Evolutionary conservation across 192 early-diverging fungal genomes (phyloP).

Genomic region (Jimgerdemannia lactiflua): DNA sequence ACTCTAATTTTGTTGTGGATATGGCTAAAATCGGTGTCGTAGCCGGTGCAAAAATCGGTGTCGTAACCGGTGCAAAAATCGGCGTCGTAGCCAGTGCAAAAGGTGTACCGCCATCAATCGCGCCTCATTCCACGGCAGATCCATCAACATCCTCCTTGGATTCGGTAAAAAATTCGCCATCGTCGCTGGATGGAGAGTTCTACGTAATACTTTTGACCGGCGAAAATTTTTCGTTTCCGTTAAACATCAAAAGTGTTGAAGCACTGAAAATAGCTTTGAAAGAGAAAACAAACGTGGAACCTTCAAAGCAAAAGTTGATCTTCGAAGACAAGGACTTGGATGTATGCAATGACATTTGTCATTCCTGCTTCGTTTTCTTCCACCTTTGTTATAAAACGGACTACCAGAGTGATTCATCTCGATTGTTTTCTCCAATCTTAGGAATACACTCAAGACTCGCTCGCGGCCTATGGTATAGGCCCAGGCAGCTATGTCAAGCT

Average conservation of each 20-base stretch:
- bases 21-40: background rate
- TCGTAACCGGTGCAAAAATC: too few relatives aligned
- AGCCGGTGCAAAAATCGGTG: background rate
- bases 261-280: slow-evolving; percentile 1
- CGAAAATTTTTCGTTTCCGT: background rate
- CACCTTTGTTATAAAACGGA: too few relatives aligned
- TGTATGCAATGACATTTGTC: background rate
- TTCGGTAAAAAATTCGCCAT: background rate
- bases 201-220: slow-evolving; percentile 15
- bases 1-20: slow-evolving; percentile 1
- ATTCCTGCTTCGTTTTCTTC: too few relatives aligned
- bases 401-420: too few relatives aligned
- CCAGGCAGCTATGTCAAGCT: slow-evolving; percentile 14
- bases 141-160: background rate
- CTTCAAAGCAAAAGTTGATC: slow-evolving; percentile 20
- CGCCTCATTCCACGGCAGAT: background rate
- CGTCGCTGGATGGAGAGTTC: background rate
- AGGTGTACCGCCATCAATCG: background rate
- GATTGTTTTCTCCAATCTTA: too few relatives aligned
- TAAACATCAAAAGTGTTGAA: background rate
- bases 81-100: too few relatives aligned
- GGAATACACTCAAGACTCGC: background rate
- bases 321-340: slow-evolving; percentile 10
- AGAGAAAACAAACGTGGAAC: background rate
- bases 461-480: slow-evolving; percentile 9